A percentile compares a stretch with the other conserved stretches of the same genome.
Evolutionary conservation across 768 basidiomycete species (phyloP).

Genomic region (Auricularia sp.): DNA sequence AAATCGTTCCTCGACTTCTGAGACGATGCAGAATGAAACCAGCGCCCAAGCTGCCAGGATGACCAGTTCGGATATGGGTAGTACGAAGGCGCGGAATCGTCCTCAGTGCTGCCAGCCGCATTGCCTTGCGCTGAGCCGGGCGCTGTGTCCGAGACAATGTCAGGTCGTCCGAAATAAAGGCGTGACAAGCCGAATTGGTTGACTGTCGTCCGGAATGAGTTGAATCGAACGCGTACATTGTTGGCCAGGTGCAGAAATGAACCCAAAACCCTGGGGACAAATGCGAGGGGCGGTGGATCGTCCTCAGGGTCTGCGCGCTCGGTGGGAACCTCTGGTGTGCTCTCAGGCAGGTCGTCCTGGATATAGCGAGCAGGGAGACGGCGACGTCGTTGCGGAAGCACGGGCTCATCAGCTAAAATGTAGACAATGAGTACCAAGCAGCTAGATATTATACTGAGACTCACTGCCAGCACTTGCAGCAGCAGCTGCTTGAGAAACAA

Average conservation of each 20-base stretch:
- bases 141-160: neutral
- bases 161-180: neutral
- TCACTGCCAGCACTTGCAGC: neutral
- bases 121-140: neutral
- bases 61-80: neutral
- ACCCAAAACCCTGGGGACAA: neutral
- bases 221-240: neutral
- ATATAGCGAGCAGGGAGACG: neutral
- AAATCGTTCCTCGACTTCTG: neutral
- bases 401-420: neutral
- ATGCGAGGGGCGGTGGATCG: neutral
- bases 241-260: neutral
- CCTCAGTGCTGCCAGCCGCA: neutral
- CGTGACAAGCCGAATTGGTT: neutral
- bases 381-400: neutral
- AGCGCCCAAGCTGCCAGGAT: neutral
- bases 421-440: too few relatives aligned
- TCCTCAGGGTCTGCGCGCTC: neutral
- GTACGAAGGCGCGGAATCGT: neutral
- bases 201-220: neutral
- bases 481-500: neutral
- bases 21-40: neutral
- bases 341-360: neutral
- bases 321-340: neutral
- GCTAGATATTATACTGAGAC: neutral